A percentile compares a stretch with the other conserved stretches of the same genome.
These are phyloP conservation scores for Aquanectria penicillioides DNA, from an alignment of 2,329 filamentous ascomycete genomes.

Conservation along the genomic window DNA sequence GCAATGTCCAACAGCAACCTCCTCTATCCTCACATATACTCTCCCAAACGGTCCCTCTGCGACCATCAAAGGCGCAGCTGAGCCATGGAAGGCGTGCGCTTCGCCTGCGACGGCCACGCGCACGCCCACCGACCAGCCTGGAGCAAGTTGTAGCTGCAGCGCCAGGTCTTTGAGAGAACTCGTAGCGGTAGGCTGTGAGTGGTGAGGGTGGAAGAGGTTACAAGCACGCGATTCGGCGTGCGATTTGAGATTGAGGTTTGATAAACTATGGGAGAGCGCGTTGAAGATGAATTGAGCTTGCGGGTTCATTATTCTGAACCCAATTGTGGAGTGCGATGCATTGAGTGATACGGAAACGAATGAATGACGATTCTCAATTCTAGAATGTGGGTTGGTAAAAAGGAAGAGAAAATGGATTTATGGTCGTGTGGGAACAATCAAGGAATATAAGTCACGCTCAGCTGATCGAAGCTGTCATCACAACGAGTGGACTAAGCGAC, in stretches of 20 bases:
- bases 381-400: background rate
- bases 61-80: background rate
- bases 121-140: background rate
- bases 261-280: background rate
- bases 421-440: background rate
- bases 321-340: background rate
- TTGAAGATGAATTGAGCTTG: background rate
- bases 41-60: background rate
- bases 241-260: background rate
- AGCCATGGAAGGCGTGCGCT: background rate
- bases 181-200: background rate
- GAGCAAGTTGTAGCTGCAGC: background rate
- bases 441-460: background rate
- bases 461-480: background rate
- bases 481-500: background rate
- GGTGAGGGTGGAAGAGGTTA: no score
- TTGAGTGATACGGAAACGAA: background rate
- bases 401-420: background rate
- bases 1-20: background rate
- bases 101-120: background rate
- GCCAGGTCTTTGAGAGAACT: background rate
- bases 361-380: background rate
- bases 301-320: conserved; percentile 1
- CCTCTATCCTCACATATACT: background rate
- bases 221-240: no score